These are phyloP conservation scores for Magnaporthiopsis rhizophila DNA, from an alignment of 2,329 filamentous ascomycete genomes.

Conservation along the genomic window DNA sequence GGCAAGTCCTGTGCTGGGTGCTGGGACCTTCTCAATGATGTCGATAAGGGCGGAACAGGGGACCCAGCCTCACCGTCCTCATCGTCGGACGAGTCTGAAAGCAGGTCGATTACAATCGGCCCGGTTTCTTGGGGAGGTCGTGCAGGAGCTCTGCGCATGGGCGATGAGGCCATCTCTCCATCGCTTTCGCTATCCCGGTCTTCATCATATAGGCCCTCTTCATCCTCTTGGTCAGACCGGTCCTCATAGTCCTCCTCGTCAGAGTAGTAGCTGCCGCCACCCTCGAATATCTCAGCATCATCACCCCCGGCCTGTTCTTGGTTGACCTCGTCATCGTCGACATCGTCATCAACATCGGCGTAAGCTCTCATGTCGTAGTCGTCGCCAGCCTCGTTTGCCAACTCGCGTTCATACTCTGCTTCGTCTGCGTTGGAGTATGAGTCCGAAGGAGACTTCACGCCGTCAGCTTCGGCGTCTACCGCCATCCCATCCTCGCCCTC, in stretches of 20 bases:
- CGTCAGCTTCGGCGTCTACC: slow-evolving; percentile 12
- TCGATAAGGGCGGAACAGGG: not conserved
- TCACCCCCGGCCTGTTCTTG: not conserved
- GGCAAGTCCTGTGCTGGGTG: not conserved
- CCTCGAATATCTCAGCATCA: not conserved
- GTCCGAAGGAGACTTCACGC: slow-evolving; percentile 9
- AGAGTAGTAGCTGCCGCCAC: slow-evolving; percentile 1
- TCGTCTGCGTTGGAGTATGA: slow-evolving; percentile 16
- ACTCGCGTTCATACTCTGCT: slow-evolving; percentile 24
- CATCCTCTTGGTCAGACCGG: slow-evolving; percentile 14
- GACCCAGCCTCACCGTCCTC: not conserved
- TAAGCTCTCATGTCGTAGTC: slow-evolving; percentile 25
- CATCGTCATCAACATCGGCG: slow-evolving; percentile 21
- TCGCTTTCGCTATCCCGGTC: slow-evolving; percentile 14
- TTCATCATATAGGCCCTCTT: slow-evolving; percentile 13
- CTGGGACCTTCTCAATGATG: not conserved
- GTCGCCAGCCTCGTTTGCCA: slow-evolving; percentile 16
- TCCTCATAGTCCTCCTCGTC: slow-evolving; percentile 11
- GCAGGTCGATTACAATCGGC: slow-evolving; percentile 37
- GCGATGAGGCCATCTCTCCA: slow-evolving; percentile 8
- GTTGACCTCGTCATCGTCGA: slow-evolving; percentile 9
- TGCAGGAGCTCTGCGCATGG: not conserved
- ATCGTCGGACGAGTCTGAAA: slow-evolving; percentile 38
- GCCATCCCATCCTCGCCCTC: slow-evolving; percentile 22
- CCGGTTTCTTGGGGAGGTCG: slow-evolving; percentile 6